phyloP scores from a whole-genome alignment of 176 grass and related monocot species.

The Phoenix roebelenii region DNA sequence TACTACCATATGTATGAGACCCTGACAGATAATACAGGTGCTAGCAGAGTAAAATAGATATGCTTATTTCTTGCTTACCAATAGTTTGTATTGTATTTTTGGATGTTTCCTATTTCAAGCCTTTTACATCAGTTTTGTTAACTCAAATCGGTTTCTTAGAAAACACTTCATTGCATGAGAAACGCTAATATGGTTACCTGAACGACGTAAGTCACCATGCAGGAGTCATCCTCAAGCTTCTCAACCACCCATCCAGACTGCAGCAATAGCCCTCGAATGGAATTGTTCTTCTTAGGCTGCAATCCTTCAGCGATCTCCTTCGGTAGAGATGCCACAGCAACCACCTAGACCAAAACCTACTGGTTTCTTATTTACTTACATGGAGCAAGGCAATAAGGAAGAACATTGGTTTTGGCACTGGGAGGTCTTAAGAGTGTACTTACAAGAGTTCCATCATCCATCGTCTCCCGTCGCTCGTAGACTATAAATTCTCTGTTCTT shows the following conservation, averaged over 20 bases:
- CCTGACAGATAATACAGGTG: too few relatives aligned
- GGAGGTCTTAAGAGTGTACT: background rate
- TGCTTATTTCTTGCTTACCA: too few relatives aligned
- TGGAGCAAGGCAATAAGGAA: too few relatives aligned
- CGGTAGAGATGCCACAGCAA: slow-evolving; percentile 83
- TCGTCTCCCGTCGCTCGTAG: slow-evolving; percentile 87
- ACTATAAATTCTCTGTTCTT: slow-evolving; percentile 77
- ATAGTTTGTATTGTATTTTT: too few relatives aligned
- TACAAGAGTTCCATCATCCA: slow-evolving; percentile 93
- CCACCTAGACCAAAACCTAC: slow-evolving; percentile 29
- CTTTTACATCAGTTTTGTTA: too few relatives aligned
- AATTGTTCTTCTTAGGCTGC: slow-evolving; percentile 47
- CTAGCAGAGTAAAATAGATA: too few relatives aligned
- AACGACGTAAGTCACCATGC: slow-evolving; percentile 87
- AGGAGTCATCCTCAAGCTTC: slow-evolving; percentile 55
- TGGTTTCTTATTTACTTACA: too few relatives aligned
- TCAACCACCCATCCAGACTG: slow-evolving; percentile 99
- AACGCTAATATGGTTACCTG: slow-evolving; percentile 18
- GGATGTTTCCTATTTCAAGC: too few relatives aligned
- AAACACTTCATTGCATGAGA: too few relatives aligned
- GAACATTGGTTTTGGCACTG: too few relatives aligned
- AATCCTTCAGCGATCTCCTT: slow-evolving; percentile 94
- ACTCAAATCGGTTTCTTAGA: too few relatives aligned
- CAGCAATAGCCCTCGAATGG: slow-evolving; percentile 50
- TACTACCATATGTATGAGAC: too few relatives aligned